These are phyloP conservation scores for Cladorrhinum samala DNA, from an alignment of 495 filamentous ascomycete genomes.

Conservation along the genomic window DNA sequence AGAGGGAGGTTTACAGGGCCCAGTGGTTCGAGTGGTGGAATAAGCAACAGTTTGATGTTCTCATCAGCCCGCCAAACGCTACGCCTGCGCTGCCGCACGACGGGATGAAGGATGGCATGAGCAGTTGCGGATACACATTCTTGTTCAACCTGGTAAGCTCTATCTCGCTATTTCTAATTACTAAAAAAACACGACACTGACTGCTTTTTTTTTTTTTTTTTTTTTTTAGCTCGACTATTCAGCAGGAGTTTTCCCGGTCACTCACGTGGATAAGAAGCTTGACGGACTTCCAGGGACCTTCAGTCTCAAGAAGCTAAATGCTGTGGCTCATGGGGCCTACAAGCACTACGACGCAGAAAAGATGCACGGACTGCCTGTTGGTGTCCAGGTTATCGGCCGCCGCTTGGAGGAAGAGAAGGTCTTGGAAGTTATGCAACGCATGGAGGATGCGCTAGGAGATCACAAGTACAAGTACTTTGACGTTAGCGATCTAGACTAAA, in stretches of 20 bases:
- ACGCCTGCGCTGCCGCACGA: constrained; percentile 84
- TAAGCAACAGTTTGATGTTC: constrained; percentile 62
- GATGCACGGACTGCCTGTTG: constrained; percentile 87
- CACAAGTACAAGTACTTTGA: constrained; percentile 62
- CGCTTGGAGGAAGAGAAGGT: constrained; percentile 91
- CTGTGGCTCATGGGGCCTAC: constrained; percentile 77
- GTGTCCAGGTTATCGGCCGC: constrained; percentile 77
- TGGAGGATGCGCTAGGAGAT: constrained; percentile 67
- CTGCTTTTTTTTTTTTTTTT: no score
- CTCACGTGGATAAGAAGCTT: constrained; percentile 64
- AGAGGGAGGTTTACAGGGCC: constrained; percentile 69
- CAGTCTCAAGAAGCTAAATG: constrained; percentile 59
- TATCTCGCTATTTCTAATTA: no score
- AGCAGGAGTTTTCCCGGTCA: constrained; percentile 78
- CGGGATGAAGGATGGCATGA: constrained; percentile 80
- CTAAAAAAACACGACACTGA: no score
- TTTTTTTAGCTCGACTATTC: constrained; percentile 68
- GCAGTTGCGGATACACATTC: constrained; percentile 91
- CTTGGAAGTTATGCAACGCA: constrained; percentile 70
- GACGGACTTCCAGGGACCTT: constrained; percentile 60
- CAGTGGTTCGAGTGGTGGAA: constrained; percentile 83
- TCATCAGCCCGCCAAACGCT: constrained; percentile 81
- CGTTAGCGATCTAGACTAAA: constrained; percentile 19
- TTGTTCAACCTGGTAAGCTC: constrained; percentile 74
- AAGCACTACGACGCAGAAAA: constrained; percentile 74